Percentiles rank a stretch among this genome's conserved stretches.
These are phyloP conservation scores for Elongisporangium undulatum DNA, from an alignment of 352 stramenopile species.

Conservation along the genomic window DNA sequence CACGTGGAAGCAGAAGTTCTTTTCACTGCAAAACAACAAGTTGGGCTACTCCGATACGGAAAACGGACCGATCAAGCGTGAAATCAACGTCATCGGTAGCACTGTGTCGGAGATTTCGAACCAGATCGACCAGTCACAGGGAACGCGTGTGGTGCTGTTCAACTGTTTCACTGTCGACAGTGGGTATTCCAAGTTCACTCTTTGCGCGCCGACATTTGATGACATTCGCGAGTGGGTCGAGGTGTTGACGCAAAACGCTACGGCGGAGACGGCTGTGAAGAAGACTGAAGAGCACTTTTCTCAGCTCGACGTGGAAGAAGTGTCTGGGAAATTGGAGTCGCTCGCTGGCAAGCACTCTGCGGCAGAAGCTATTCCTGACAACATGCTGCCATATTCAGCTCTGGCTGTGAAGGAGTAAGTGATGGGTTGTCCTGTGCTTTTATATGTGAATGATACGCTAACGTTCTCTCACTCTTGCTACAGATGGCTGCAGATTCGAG, in stretches of 20 bases:
- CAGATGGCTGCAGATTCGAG: conserved; percentile 84
- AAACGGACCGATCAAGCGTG: conserved; percentile 78
- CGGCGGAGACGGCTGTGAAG: conserved; percentile 69
- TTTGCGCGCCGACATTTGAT: conserved; percentile 81
- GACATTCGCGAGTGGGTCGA: conserved; percentile 89
- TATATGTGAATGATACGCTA: not conserved
- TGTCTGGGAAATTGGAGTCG: conserved; percentile 72
- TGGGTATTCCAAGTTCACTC: conserved; percentile 76
- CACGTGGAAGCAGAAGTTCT: conserved; percentile 86
- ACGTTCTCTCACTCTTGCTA: conserved; percentile 1
- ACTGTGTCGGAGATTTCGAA: conserved; percentile 80
- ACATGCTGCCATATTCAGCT: conserved; percentile 71
- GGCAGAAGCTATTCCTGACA: conserved; percentile 60
- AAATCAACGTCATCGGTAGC: conserved; percentile 86
- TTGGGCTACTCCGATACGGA: conserved; percentile 77
- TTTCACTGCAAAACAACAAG: conserved; percentile 87
- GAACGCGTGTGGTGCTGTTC: conserved; percentile 77
- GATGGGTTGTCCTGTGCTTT: not conserved
- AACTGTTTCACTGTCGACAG: conserved; percentile 86
- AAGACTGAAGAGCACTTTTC: conserved; percentile 72
- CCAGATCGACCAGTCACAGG: conserved; percentile 86
- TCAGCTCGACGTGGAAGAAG: conserved; percentile 67
- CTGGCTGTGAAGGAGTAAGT: conserved; percentile 87
- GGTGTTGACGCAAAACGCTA: conserved; percentile 81
- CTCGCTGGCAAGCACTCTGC: conserved; percentile 76